Conservation (phyloP, 2,329 filamentous ascomycete genomes). For the Pseudogymnoascus pannorum region DNA sequence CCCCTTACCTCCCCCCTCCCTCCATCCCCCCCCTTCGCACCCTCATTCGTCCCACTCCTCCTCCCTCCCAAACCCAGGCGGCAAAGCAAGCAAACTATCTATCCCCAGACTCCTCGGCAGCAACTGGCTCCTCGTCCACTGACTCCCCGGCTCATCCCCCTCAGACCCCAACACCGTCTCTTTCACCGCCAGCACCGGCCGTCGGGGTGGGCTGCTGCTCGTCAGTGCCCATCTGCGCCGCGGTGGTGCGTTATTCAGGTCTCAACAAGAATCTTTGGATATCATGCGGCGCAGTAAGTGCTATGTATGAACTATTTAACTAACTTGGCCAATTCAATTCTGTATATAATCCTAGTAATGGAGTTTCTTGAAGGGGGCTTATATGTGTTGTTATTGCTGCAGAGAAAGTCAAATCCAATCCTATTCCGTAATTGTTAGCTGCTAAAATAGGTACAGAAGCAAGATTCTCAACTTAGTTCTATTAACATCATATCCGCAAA, state of each 20-base stretch:
- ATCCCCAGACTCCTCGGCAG: not conserved
- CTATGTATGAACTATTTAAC: no score
- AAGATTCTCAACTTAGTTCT: no score
- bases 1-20: not conserved
- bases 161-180: not conserved
- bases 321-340: no score
- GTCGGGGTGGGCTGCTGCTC: not conserved
- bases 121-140: conserved; percentile 1
- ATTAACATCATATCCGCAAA: no score
- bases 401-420: no score
- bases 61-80: not conserved
- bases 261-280: no score
- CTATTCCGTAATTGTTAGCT: no score
- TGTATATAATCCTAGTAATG: no score
- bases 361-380: no score
- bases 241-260: not conserved
- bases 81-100: conserved; percentile 6
- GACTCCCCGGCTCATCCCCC: not conserved
- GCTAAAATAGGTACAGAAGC: no score
- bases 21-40: not conserved
- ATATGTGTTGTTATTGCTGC: no score
- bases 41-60: not conserved
- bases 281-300: no score
- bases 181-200: not conserved
- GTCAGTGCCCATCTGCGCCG: not conserved